Percentiles rank a stretch among this genome's conserved stretches.
Conservation (phyloP, 2,329 filamentous ascomycete species). For the Aureobasidium uvarum region DNA sequence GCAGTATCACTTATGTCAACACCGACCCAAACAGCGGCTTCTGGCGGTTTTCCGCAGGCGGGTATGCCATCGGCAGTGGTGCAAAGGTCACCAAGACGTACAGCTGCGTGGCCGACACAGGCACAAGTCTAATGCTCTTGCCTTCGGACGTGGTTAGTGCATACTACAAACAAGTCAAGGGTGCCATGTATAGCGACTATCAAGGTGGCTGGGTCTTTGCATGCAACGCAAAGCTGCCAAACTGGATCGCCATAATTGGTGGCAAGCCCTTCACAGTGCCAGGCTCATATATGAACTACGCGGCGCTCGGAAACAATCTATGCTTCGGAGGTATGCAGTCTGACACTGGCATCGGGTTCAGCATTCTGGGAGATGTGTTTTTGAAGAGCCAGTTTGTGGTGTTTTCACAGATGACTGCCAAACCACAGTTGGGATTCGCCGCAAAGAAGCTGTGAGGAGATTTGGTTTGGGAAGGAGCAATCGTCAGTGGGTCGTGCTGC, state of each 20-base stretch:
- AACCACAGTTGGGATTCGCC: constrained; percentile 6
- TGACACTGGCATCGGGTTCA: constrained; percentile 54
- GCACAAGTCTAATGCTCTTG: constrained; percentile 62
- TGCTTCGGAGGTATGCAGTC: constrained; percentile 67
- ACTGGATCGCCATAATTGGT: constrained; percentile 53
- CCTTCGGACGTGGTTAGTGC: constrained; percentile 46
- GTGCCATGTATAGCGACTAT: constrained; percentile 40
- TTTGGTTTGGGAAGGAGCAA: background rate
- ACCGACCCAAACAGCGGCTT: constrained; percentile 60
- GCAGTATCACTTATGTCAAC: constrained; percentile 55
- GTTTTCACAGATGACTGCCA: constrained; percentile 51
- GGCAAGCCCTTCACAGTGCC: constrained; percentile 36
- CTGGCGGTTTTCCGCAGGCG: constrained; percentile 60
- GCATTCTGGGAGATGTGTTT: constrained; percentile 72
- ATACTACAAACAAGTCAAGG: constrained; percentile 43
- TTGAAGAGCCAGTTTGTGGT: constrained; percentile 72
- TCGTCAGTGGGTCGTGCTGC: background rate
- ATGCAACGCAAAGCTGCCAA: constrained; percentile 40
- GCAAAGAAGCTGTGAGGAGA: constrained; percentile 1
- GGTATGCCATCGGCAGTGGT: constrained; percentile 55
- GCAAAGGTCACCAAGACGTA: constrained; percentile 44
- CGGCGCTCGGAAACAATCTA: constrained; percentile 49
- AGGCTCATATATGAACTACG: constrained; percentile 50
- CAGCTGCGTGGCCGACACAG: constrained; percentile 65
- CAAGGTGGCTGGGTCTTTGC: constrained; percentile 46